Evolutionary conservation across 2,329 filamentous ascomycete genomes (phyloP).

Genomic region (Exophiala bonariae): DNA sequence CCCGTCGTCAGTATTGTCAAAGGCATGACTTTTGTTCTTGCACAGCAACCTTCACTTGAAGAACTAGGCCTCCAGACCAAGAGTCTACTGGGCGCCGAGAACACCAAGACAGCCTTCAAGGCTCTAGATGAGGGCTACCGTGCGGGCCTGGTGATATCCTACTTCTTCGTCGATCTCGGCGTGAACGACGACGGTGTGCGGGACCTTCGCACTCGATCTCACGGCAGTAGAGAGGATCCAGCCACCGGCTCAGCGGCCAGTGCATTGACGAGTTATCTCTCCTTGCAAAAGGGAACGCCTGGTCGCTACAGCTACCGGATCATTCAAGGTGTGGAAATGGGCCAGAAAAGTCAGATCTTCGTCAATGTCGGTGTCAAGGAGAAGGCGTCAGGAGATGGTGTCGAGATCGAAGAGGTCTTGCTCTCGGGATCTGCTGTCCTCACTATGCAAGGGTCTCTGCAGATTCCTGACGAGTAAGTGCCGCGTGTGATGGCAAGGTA

Average conservation of each 20-base stretch:
- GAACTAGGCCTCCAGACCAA: slow-evolving; percentile 47
- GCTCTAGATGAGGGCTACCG: slow-evolving; percentile 37
- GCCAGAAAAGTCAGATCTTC: slow-evolving; percentile 45
- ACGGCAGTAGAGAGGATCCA: slow-evolving; percentile 51
- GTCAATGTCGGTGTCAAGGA: slow-evolving; percentile 29
- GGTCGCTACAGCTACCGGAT: slow-evolving; percentile 53
- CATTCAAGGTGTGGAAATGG: slow-evolving; percentile 69
- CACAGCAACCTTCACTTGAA: slow-evolving; percentile 61
- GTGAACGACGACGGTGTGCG: background rate
- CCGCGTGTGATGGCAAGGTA: background rate
- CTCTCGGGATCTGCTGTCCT: slow-evolving; percentile 37
- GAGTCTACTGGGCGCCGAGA: slow-evolving; percentile 29
- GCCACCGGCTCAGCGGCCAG: slow-evolving; percentile 65
- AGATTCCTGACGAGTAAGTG: slow-evolving; percentile 22
- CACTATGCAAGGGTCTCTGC: slow-evolving; percentile 36
- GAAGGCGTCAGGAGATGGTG: slow-evolving; percentile 10
- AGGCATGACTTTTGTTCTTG: slow-evolving; percentile 59
- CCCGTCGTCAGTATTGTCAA: slow-evolving; percentile 40
- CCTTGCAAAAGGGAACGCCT: slow-evolving; percentile 40
- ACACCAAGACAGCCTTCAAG: slow-evolving; percentile 21
- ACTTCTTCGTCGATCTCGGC: slow-evolving; percentile 26
- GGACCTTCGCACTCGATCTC: slow-evolving; percentile 19
- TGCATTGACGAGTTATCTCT: slow-evolving; percentile 57
- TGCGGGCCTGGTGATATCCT: slow-evolving; percentile 32
- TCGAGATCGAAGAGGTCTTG: slow-evolving; percentile 35